These are phyloP conservation scores for Xylaria telfairii DNA, from an alignment of 495 filamentous ascomycete genomes.

Conservation along the genomic window DNA sequence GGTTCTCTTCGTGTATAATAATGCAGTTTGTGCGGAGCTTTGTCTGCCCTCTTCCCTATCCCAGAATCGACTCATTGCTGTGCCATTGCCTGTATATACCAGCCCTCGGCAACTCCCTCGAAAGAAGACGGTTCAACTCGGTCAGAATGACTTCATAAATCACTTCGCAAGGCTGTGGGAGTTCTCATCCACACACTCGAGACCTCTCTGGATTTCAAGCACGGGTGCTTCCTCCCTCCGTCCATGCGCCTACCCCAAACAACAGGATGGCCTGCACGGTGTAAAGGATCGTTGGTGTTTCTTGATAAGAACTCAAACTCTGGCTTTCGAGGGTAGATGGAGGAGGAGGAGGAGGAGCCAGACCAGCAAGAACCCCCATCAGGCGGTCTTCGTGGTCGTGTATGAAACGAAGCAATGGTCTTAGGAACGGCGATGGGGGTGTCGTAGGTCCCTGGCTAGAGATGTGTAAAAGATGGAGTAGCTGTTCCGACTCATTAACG, in stretches of 20 bases:
- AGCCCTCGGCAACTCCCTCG: not conserved
- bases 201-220: not conserved
- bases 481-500: not conserved
- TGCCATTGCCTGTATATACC: not conserved
- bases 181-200: not conserved
- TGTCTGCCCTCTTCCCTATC: not conserved
- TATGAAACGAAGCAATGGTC: not conserved
- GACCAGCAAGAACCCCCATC: not conserved
- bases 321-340: not conserved
- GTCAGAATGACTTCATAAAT: not conserved
- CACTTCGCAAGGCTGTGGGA: not conserved
- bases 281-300: not conserved
- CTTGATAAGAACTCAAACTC: not conserved
- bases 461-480: not conserved
- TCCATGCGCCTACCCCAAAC: not conserved
- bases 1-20: not conserved
- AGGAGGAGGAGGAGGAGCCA: not conserved
- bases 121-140: not conserved
- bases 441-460: not conserved
- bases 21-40: not conserved
- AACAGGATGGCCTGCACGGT: not conserved
- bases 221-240: not conserved
- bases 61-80: not conserved
- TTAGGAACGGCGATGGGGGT: not conserved
- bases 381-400: constrained; percentile 6